phyloP scores from a whole-genome alignment of 192 early-diverging fungal species.

The Lunasporangiospora selenospora region DNA sequence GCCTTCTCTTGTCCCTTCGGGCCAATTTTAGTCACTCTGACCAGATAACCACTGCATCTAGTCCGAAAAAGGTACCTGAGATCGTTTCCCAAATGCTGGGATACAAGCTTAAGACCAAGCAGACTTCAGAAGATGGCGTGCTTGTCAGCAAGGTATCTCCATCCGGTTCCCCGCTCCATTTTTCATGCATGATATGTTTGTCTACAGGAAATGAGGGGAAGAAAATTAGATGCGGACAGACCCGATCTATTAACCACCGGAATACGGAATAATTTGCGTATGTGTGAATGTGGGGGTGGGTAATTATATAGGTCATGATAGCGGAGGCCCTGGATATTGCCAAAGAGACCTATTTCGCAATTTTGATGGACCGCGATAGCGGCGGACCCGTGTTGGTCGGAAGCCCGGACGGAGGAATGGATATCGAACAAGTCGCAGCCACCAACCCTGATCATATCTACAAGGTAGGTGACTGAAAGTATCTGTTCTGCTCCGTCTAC shows the following conservation, averaged over 20 bases:
- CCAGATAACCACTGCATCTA: neutral
- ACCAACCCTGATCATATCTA: slow-evolving; percentile 18
- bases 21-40: too few relatives aligned
- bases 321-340: slow-evolving; percentile 36
- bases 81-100: slow-evolving; percentile 36
- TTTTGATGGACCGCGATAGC: slow-evolving; percentile 42
- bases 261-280: too few relatives aligned
- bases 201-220: too few relatives aligned
- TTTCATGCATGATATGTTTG: too few relatives aligned
- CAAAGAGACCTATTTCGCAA: slow-evolving; percentile 43
- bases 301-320: slow-evolving; percentile 43
- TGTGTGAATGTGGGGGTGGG: too few relatives aligned
- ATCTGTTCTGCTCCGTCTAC: too few relatives aligned
- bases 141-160: slow-evolving; percentile 29
- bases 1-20: too few relatives aligned
- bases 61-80: slow-evolving; percentile 31
- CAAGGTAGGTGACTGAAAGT: too few relatives aligned
- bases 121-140: slow-evolving; percentile 30
- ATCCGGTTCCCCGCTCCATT: neutral
- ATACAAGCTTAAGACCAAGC: slow-evolving; percentile 39
- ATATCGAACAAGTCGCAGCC: slow-evolving; percentile 37
- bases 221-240: too few relatives aligned
- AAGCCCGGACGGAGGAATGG: slow-evolving; percentile 33
- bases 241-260: too few relatives aligned
- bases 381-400: slow-evolving; percentile 38